These are phyloP conservation scores for Rubroboletus satanas DNA, from an alignment of 768 basidiomycete genomes.

Conservation along the genomic window DNA sequence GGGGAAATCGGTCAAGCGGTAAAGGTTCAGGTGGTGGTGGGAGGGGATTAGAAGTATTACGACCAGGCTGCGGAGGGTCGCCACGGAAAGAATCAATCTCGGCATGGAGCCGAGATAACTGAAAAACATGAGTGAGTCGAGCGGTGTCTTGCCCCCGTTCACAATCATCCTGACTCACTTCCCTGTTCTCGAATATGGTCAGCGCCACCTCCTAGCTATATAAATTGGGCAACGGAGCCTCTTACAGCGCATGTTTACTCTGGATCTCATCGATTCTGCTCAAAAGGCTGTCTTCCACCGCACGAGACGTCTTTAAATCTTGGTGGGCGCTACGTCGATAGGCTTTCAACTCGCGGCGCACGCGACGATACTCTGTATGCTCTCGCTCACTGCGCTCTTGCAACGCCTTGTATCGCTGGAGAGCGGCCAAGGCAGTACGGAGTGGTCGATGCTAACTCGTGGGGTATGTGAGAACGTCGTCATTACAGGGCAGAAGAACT, in stretches of 20 bases:
- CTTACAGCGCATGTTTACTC: conserved; percentile 27
- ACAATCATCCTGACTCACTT: conserved; percentile 24
- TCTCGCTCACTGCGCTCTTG: conserved; percentile 34
- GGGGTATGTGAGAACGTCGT: conserved; percentile 19
- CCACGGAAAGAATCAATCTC: conserved; percentile 37
- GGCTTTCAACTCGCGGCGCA: conserved; percentile 30
- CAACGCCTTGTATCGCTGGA: conserved; percentile 39
- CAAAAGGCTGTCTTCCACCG: conserved; percentile 36
- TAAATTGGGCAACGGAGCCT: background rate
- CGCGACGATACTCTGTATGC: conserved; percentile 28
- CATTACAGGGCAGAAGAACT: conserved; percentile 18
- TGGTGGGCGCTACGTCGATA: conserved; percentile 27
- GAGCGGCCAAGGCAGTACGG: conserved; percentile 30
- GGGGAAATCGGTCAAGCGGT: conserved; percentile 41
- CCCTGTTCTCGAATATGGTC: conserved; percentile 18
- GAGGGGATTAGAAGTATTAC: conserved; percentile 45
- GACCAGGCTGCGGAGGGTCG: conserved; percentile 27
- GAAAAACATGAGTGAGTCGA: conserved; percentile 22
- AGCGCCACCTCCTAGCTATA: conserved; percentile 6
- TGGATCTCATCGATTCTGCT: conserved; percentile 33
- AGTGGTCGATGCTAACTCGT: conserved; percentile 32
- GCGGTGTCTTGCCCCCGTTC: conserved; percentile 3
- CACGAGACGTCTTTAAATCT: conserved; percentile 35
- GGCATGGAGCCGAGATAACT: conserved; percentile 33
- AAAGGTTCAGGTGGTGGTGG: conserved; percentile 55